A percentile compares a stretch with the other conserved stretches of the same genome.
phyloP scores from a whole-genome alignment of 2,329 filamentous ascomycete species.

The Neodidymelliopsis sp. region DNA sequence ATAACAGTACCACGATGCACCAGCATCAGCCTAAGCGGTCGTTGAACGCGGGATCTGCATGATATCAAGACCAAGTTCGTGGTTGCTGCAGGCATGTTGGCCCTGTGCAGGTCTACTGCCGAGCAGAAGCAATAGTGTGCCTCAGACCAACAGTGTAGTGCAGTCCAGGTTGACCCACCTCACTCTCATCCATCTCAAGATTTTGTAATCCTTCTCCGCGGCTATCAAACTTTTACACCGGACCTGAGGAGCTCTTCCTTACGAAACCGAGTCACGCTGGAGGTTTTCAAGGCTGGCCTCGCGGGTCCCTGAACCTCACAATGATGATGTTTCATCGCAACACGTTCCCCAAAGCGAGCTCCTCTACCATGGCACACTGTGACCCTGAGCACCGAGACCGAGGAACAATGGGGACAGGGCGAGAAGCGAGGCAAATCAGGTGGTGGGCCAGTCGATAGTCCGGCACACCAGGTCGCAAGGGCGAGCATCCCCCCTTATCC shows the following conservation, averaged over 20 bases:
- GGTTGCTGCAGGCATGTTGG: slow-evolving; percentile 14
- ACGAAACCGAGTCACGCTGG: too few relatives aligned
- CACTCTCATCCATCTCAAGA: not conserved
- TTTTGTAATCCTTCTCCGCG: too few relatives aligned
- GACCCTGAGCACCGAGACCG: slow-evolving; percentile 4
- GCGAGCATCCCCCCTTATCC: slow-evolving; percentile 5
- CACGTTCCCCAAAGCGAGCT: slow-evolving; percentile 11
- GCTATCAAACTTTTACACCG: too few relatives aligned
- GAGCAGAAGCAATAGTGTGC: slow-evolving; percentile 5
- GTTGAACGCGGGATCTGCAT: slow-evolving; percentile 8
- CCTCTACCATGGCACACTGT: slow-evolving; percentile 17
- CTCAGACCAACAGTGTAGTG: not conserved
- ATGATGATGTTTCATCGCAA: not conserved
- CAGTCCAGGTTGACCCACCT: slow-evolving; percentile 1
- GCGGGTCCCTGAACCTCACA: not conserved
- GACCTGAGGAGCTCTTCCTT: too few relatives aligned
- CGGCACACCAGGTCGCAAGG: slow-evolving; percentile 16
- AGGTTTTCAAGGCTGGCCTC: not conserved
- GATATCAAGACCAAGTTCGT: slow-evolving; percentile 3
- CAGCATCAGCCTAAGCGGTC: slow-evolving; percentile 6
- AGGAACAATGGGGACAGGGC: slow-evolving; percentile 5
- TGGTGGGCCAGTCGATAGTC: slow-evolving; percentile 16
- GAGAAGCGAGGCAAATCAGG: not conserved
- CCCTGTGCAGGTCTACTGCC: slow-evolving; percentile 1
- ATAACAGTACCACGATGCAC: not conserved